Evolutionary conservation across 2,329 filamentous ascomycete genomes (phyloP).

Genomic region (Arthrobotrys sinensis): DNA sequence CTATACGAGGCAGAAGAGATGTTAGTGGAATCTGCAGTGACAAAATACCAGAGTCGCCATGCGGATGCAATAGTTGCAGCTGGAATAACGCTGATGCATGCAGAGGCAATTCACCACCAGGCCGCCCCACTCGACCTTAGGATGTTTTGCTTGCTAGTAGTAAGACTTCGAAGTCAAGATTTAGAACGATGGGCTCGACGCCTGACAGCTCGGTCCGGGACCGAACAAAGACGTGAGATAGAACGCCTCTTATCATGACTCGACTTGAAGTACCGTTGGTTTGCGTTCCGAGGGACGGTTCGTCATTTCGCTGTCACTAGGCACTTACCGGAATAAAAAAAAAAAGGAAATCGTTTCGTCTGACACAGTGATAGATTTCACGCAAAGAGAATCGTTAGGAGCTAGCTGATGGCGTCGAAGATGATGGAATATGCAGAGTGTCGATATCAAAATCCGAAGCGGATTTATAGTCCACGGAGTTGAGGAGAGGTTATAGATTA

Average conservation of each 20-base stretch:
- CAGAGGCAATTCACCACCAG: slow-evolving; percentile 21
- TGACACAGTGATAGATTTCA: slow-evolving; percentile 36
- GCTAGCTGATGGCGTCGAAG: slow-evolving; percentile 48
- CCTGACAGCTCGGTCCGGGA: slow-evolving; percentile 58
- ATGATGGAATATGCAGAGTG: slow-evolving; percentile 30
- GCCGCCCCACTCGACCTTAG: slow-evolving; percentile 45
- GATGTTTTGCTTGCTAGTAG: slow-evolving; percentile 7
- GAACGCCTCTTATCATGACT: slow-evolving; percentile 54
- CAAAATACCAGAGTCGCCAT: neutral
- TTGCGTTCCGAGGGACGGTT: slow-evolving; percentile 22
- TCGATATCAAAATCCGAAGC: slow-evolving; percentile 51
- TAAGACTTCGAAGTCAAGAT: slow-evolving; percentile 29
- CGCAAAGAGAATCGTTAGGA: slow-evolving; percentile 56
- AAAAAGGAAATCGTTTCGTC: slow-evolving; percentile 46
- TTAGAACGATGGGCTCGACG: slow-evolving; percentile 26
- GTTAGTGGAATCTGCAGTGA: slow-evolving; percentile 14
- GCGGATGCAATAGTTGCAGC: slow-evolving; percentile 5
- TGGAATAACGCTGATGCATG: slow-evolving; percentile 30
- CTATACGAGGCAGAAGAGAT: neutral
- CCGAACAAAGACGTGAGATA: slow-evolving; percentile 38
- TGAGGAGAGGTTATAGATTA: slow-evolving; percentile 58
- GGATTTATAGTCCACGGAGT: slow-evolving; percentile 59
- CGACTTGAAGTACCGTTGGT: slow-evolving; percentile 10
- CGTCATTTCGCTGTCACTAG: slow-evolving; percentile 36
- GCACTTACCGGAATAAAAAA: slow-evolving; percentile 42